These are phyloP conservation scores for Actinomortierella wolfii DNA, from an alignment of 371 early-diverging fungal genomes.

Conservation along the genomic window DNA sequence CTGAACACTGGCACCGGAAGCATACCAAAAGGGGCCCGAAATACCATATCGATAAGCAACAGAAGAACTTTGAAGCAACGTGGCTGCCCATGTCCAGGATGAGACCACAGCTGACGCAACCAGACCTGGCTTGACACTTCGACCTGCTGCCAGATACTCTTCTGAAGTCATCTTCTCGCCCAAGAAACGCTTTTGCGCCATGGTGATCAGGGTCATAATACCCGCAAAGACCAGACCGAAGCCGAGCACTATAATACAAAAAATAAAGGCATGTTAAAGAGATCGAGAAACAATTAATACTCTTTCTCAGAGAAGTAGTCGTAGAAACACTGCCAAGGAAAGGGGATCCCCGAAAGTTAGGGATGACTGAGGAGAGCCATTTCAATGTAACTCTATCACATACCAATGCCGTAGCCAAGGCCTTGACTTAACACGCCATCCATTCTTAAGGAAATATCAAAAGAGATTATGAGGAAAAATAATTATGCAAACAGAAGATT, in stretches of 20 bases:
- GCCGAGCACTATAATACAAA: slow-evolving; percentile 38
- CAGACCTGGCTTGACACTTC: slow-evolving; percentile 68
- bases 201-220: slow-evolving; percentile 66
- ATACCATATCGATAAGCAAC: slow-evolving; percentile 72
- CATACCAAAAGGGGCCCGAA: slow-evolving; percentile 72
- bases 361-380: neutral
- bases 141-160: slow-evolving; percentile 70
- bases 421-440: slow-evolving; percentile 19
- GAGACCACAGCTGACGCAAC: slow-evolving; percentile 74
- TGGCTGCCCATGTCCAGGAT: slow-evolving; percentile 75
- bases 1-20: slow-evolving; percentile 71
- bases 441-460: too few relatives aligned
- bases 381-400: neutral
- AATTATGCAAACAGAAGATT: too few relatives aligned
- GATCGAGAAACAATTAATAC: neutral
- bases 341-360: neutral
- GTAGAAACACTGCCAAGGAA: neutral
- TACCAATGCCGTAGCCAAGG: slow-evolving; percentile 46
- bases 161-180: slow-evolving; percentile 67
- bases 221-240: slow-evolving; percentile 63
- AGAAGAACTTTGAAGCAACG: slow-evolving; percentile 65
- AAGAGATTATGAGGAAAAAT: too few relatives aligned
- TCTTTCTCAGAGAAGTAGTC: neutral
- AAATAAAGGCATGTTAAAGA: neutral
- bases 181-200: slow-evolving; percentile 61